A percentile compares a stretch with the other conserved stretches of the same genome.
phyloP scores from a whole-genome alignment of 768 basidiomycete genomes.

The Scleroderma citrinum region DNA sequence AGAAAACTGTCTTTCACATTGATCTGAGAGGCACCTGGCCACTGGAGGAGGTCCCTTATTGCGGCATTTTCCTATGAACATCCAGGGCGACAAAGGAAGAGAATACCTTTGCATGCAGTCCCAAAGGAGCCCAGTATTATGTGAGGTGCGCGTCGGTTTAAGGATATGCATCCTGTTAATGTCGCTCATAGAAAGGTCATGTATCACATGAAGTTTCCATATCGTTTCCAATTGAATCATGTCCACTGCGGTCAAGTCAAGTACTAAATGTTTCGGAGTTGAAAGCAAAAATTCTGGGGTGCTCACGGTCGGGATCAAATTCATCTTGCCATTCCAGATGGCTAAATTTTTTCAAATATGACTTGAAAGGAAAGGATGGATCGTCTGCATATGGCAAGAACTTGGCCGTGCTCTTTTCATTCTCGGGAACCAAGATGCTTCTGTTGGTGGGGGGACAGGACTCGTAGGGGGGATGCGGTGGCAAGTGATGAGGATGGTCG shows the following conservation, averaged over 20 bases:
- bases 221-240: slow-evolving; percentile 43
- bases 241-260: slow-evolving; percentile 32
- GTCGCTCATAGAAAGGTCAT: slow-evolving; percentile 27
- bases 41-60: slow-evolving; percentile 34
- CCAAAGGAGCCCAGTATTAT: slow-evolving; percentile 38
- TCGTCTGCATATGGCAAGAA: slow-evolving; percentile 51
- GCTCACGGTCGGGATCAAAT: slow-evolving; percentile 47
- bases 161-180: slow-evolving; percentile 33
- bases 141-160: slow-evolving; percentile 14
- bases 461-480: slow-evolving; percentile 34
- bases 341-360: slow-evolving; percentile 25
- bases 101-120: slow-evolving; percentile 36
- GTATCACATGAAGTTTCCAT: slow-evolving; percentile 29
- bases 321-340: slow-evolving; percentile 33
- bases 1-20: not conserved
- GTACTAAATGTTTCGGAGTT: not conserved
- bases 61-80: not conserved
- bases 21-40: slow-evolving; percentile 25
- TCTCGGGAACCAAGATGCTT: slow-evolving; percentile 19
- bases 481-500: not conserved
- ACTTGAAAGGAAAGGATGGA: slow-evolving; percentile 25
- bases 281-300: not conserved
- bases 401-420: not conserved
- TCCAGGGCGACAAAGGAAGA: not conserved
- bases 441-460: slow-evolving; percentile 40